These are phyloP conservation scores for Amanita pseudoporphyria DNA, from an alignment of 768 basidiomycete species.

Conservation along the genomic window DNA sequence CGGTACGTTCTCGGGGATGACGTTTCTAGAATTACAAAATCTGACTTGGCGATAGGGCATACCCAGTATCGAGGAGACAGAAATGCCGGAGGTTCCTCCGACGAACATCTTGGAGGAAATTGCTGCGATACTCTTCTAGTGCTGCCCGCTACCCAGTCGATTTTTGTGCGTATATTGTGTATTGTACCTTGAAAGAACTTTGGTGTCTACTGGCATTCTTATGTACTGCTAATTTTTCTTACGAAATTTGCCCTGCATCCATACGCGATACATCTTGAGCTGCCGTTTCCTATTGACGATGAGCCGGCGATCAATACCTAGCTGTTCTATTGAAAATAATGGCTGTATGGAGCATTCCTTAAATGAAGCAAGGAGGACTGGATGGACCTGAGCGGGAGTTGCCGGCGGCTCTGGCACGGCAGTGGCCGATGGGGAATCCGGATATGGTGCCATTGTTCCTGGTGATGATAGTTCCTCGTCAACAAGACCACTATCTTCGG, in stretches of 20 bases:
- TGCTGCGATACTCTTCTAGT: constrained; percentile 41
- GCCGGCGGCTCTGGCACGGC: neutral
- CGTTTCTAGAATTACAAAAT: neutral
- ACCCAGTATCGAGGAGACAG: constrained; percentile 63
- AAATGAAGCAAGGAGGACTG: constrained; percentile 27
- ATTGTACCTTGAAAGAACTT: neutral
- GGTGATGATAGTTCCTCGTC: constrained; percentile 7
- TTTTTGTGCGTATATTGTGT: neutral
- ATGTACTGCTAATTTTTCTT: constrained; percentile 22
- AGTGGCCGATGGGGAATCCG: neutral
- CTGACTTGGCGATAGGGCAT: constrained; percentile 37
- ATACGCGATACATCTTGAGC: constrained; percentile 95
- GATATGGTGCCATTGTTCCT: neutral
- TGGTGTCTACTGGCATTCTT: neutral
- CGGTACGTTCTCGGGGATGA: constrained; percentile 27
- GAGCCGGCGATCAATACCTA: constrained; percentile 84
- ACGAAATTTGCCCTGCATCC: constrained; percentile 84
- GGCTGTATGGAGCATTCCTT: constrained; percentile 36
- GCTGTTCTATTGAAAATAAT: constrained; percentile 70
- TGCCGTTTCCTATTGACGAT: constrained; percentile 91
- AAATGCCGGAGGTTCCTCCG: constrained; percentile 39
- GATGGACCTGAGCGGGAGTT: constrained; percentile 19
- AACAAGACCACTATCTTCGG: constrained; percentile 20
- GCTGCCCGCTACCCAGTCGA: neutral
- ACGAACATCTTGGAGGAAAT: constrained; percentile 41